Evolutionary conservation across 306 rosid genomes (phyloP), one percentile per base, ranked within the genome.

Genomic region (Aeschynomene evenia): DNA sequence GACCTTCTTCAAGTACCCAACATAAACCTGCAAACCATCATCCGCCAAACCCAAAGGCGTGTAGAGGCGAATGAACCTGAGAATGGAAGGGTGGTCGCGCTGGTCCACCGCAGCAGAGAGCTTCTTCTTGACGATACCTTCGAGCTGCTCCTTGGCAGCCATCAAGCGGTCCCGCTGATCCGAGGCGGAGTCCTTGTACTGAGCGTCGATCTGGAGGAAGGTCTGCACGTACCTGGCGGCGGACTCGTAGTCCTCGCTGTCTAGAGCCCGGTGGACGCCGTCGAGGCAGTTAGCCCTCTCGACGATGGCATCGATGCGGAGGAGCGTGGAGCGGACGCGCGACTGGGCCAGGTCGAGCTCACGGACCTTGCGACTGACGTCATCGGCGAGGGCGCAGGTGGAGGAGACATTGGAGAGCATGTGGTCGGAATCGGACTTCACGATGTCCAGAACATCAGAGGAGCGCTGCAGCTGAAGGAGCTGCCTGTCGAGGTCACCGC

Each of bases 271-370:
- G 64, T 79, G 74, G 0, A 86, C 94, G 9, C 96, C 97, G 18
- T 94, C 96, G 31, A 90, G 83, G 64, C 94, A 94, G 72, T 79
- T 86, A 18, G 83, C 88, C 19, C 92, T 79, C 67, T 90, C 90
- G 0, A 88, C 96, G 31, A 94, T 85, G 58, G 98, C 94, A 54
- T 94, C 97, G 39, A 94, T 83, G 33, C 96, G 91, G 52, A 77
- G 89, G 23, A 94, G 86, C 20, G 97, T 88, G 74, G 90, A 75
- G 3, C 81, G 75, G 50, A 94, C 98, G 19, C 92, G 91, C 16
- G 98, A 94, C 68, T 94, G 96, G 0, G 97, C 97, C 11, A 94
- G 76, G 78, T 93, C 98, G 63, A 93, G 97, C 67, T 93, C 96
- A 3, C 98, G 90, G 34, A 93, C 97, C 77, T 93, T 93, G 66